These are phyloP conservation scores for Crataegus laevigata DNA, from an alignment of 306 rosid genomes.

Conservation along the genomic window DNA sequence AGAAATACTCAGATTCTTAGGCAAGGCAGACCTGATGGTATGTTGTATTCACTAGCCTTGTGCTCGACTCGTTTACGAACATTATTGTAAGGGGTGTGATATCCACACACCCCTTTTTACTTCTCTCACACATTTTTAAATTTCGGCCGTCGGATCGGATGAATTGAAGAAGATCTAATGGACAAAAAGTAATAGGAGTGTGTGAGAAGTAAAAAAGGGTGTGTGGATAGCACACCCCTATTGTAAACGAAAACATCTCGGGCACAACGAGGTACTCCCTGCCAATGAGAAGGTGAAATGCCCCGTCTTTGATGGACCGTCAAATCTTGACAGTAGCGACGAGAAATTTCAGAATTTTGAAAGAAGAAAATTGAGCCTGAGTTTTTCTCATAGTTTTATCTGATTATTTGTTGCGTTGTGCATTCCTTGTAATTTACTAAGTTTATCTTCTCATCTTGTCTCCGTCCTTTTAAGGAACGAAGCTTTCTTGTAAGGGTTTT, in stretches of 20 bases:
- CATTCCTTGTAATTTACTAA: neutral
- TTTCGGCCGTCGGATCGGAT: no score
- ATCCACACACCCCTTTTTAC: no score
- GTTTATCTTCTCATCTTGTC: neutral
- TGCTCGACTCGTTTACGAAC: neutral
- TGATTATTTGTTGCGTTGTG: neutral
- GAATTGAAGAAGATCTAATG: no score
- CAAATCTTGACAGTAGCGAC: neutral
- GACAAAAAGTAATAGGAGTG: no score
- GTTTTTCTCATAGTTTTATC: neutral
- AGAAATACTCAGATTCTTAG: neutral
- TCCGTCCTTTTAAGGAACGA: neutral
- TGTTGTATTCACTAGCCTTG: neutral
- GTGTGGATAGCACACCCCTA: no score
- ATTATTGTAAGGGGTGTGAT: no score
- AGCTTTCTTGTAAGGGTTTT: neutral
- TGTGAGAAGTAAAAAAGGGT: no score
- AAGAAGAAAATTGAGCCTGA: neutral
- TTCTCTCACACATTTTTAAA: no score
- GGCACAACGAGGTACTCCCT: neutral
- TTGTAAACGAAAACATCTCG: neutral
- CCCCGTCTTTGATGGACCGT: neutral
- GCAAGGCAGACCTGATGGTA: neutral
- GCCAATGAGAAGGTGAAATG: neutral
- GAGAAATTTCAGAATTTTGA: neutral